Evolutionary conservation across 106 monocot genomes (phyloP).

Genomic region (Dioscorea zingiberensis): DNA sequence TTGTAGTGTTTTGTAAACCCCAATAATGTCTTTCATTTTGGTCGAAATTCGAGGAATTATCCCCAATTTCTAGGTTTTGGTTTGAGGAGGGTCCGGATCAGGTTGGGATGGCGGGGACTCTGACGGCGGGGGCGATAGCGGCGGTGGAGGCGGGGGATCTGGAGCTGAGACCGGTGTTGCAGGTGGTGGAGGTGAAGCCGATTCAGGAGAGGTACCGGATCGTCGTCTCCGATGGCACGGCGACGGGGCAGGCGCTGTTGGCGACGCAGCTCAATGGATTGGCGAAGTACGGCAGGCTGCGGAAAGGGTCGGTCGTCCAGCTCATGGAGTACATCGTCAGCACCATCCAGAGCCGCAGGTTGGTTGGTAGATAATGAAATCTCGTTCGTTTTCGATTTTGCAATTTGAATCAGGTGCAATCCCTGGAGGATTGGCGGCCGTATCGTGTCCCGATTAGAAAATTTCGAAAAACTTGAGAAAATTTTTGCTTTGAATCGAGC

Average conservation of each 20-base stretch:
- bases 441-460: too few species aligned
- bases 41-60: too few species aligned
- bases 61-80: too few species aligned
- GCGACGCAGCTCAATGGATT: conserved; percentile 59
- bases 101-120: conserved; percentile 18
- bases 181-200: conserved; percentile 57
- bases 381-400: background rate
- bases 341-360: conserved; percentile 58
- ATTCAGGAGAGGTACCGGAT: conserved; percentile 58
- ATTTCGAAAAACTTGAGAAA: too few species aligned
- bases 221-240: conserved; percentile 66
- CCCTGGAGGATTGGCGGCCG: too few species aligned
- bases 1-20: too few species aligned
- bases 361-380: conserved; percentile 17
- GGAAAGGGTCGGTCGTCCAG: conserved; percentile 69
- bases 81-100: conserved; percentile 21
- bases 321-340: conserved; percentile 78
- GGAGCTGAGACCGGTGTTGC: conserved; percentile 80
- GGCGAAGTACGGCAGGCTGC: conserved; percentile 35
- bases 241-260: conserved; percentile 55
- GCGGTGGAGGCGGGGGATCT: conserved; percentile 53
- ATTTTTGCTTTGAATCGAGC: too few species aligned
- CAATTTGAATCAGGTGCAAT: too few species aligned
- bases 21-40: too few species aligned
- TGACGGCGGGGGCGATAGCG: conserved; percentile 67